phyloP scores from a whole-genome alignment of 306 rosid species.

The Boehmeria nivea region DNA sequence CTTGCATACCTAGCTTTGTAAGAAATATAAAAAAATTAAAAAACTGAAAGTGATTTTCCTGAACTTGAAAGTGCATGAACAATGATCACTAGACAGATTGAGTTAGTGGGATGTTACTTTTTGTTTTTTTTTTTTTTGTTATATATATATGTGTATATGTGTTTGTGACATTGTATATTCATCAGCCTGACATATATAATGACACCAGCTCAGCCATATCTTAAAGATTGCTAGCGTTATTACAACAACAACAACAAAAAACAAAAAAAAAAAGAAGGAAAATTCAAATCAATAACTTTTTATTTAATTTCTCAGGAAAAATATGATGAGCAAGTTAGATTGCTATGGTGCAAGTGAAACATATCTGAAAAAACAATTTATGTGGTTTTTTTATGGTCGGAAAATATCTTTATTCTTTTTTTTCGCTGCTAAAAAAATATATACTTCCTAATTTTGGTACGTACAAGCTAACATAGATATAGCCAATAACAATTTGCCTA shows the following conservation, averaged over 20 bases:
- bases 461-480: background rate
- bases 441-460: background rate
- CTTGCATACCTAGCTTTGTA: no score
- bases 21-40: background rate
- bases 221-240: background rate
- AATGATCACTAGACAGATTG: background rate
- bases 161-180: no score
- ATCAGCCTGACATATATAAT: slow-evolving; percentile 31
- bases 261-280: background rate
- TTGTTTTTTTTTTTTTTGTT: background rate
- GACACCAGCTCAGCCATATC: slow-evolving; percentile 8
- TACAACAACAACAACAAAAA: no score
- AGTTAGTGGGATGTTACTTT: slow-evolving; percentile 2
- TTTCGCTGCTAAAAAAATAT: background rate
- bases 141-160: no score
- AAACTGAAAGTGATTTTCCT: background rate
- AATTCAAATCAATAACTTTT: background rate
- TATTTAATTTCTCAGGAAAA: background rate
- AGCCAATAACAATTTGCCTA: slow-evolving; percentile 5
- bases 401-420: background rate
- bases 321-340: background rate
- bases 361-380: no score
- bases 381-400: slow-evolving; percentile 1
- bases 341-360: no score
- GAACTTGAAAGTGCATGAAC: background rate